Percentiles rank a stretch among this genome's conserved stretches.
Conservation (phyloP, 2,329 filamentous ascomycete genomes). For the Aspergillus udagawae region DNA sequence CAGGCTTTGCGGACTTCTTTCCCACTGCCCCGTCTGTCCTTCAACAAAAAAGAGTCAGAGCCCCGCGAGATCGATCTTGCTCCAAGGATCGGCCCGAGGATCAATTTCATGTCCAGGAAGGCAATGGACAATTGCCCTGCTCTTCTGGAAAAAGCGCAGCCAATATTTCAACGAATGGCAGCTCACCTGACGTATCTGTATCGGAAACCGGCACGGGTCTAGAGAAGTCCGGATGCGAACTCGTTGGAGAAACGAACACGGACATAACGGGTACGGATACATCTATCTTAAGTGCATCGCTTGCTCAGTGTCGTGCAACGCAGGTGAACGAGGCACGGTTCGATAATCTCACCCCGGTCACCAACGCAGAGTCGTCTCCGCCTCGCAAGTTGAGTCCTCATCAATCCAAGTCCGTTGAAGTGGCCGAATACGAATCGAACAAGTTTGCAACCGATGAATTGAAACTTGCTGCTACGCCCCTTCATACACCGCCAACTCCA, state of each 20-base stretch:
- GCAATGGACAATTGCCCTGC: slow-evolving; percentile 9
- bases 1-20: slow-evolving; percentile 84
- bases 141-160: slow-evolving; percentile 7
- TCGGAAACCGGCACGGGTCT: slow-evolving; percentile 10
- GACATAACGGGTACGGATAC: slow-evolving; percentile 69
- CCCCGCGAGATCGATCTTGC: slow-evolving; percentile 58
- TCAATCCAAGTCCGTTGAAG: slow-evolving; percentile 37
- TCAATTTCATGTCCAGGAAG: slow-evolving; percentile 20
- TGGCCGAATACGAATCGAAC: slow-evolving; percentile 22
- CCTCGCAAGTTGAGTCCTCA: slow-evolving; percentile 55
- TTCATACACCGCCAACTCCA: slow-evolving; percentile 42
- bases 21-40: slow-evolving; percentile 68
- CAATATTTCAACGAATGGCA: slow-evolving; percentile 12
- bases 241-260: slow-evolving; percentile 67
- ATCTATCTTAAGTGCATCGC: slow-evolving; percentile 63
- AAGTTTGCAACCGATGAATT: slow-evolving; percentile 21
- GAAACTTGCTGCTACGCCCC: slow-evolving; percentile 37
- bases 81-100: slow-evolving; percentile 52
- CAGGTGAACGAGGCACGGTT: slow-evolving; percentile 51
- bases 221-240: slow-evolving; percentile 14
- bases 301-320: slow-evolving; percentile 50
- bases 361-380: slow-evolving; percentile 63
- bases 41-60: slow-evolving; percentile 45
- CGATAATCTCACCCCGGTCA: slow-evolving; percentile 61
- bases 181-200: slow-evolving; percentile 10